Conservation (phyloP, 2,329 filamentous ascomycete species). For the Pseudogymnoascus sp. region DNA sequence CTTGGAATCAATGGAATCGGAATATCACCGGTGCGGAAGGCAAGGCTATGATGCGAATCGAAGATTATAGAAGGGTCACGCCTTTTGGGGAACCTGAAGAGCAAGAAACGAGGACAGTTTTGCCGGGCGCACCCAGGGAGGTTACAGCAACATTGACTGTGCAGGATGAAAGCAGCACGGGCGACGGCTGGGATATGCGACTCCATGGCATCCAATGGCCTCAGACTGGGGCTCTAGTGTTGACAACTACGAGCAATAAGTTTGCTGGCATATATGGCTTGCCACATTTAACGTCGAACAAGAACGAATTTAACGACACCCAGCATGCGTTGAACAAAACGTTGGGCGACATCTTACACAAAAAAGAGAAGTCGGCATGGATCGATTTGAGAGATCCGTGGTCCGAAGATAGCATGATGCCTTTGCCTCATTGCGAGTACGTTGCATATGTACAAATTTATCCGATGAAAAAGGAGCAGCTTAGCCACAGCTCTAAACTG, state of each 20-base stretch:
- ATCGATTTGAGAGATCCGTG: constrained; percentile 60
- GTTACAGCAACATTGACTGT: constrained; percentile 64
- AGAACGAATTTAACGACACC: constrained; percentile 48
- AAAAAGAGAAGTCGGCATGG: constrained; percentile 50
- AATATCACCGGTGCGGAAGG: constrained; percentile 73
- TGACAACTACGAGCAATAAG: constrained; percentile 90
- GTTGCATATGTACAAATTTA: constrained; percentile 78
- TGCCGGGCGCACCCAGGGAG: constrained; percentile 42
- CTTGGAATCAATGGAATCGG: constrained; percentile 57
- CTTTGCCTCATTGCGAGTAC: constrained; percentile 77
- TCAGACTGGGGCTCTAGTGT: constrained; percentile 66
- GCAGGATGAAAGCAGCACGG: constrained; percentile 61
- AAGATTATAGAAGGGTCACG: constrained; percentile 34
- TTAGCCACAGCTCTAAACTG: background rate
- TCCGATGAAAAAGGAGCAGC: constrained; percentile 13
- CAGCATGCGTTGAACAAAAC: constrained; percentile 65
- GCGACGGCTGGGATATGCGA: constrained; percentile 71
- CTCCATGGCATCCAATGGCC: constrained; percentile 83
- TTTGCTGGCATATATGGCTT: constrained; percentile 86
- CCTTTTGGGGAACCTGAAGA: constrained; percentile 26
- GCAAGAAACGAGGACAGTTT: background rate
- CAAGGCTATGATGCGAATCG: constrained; percentile 61
- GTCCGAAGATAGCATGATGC: constrained; percentile 55
- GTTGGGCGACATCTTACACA: constrained; percentile 58
- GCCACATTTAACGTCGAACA: constrained; percentile 68